Percentiles rank a stretch among this genome's conserved stretches.
These are phyloP conservation scores for Phascolomyces articulosus DNA, from an alignment of 371 early-diverging fungal genomes.

Conservation along the genomic window DNA sequence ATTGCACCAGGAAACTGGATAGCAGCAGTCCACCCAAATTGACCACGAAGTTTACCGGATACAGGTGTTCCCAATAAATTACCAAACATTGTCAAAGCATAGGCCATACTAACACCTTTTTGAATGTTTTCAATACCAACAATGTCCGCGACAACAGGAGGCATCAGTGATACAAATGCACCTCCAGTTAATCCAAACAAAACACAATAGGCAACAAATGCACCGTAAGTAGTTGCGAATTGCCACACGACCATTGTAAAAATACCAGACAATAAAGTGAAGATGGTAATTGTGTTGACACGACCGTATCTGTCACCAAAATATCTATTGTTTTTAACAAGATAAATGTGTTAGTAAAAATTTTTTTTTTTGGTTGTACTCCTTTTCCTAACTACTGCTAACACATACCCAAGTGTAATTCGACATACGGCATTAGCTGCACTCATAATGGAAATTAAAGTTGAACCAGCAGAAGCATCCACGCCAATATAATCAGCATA, in stretches of 20 bases:
- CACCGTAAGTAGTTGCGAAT: constrained; percentile 46
- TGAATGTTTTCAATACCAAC: constrained; percentile 48
- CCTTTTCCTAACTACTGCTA: too few relatives aligned
- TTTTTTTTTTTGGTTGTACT: too few relatives aligned
- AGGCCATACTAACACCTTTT: constrained; percentile 42
- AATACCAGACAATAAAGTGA: constrained; percentile 37
- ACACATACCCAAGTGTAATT: constrained; percentile 34
- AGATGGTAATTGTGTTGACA: constrained; percentile 15
- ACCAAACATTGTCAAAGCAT: constrained; percentile 42
- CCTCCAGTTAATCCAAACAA: constrained; percentile 52
- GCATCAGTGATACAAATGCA: constrained; percentile 47
- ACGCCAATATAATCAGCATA: constrained; percentile 17
- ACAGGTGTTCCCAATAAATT: constrained; percentile 53
- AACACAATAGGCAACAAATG: constrained; percentile 51
- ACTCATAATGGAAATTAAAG: constrained; percentile 21
- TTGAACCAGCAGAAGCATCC: constrained; percentile 12
- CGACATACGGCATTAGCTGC: constrained; percentile 21
- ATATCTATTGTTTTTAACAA: not conserved
- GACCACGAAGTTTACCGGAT: constrained; percentile 44
- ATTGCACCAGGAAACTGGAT: constrained; percentile 56
- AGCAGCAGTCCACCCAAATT: constrained; percentile 48
- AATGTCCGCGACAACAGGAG: constrained; percentile 49
- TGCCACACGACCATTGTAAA: constrained; percentile 69
- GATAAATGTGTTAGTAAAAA: not conserved
- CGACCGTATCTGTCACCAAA: constrained; percentile 20